Conservation (phyloP, 2,329 filamentous ascomycete genomes). For the Septoria petroselini region DNA sequence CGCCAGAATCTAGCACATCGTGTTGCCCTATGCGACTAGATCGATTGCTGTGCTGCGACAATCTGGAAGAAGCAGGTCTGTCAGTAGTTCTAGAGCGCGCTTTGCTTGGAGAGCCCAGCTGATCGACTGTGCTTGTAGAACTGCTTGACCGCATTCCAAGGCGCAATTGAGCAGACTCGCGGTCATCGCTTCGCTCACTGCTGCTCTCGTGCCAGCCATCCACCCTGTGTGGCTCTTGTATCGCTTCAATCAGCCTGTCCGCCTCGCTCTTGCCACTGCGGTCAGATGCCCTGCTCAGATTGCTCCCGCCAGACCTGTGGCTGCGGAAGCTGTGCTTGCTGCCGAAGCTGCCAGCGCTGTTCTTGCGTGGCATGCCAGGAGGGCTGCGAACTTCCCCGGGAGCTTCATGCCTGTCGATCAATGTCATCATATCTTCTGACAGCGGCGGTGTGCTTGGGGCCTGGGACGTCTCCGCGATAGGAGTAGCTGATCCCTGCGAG, state of each 20-base stretch:
- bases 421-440: constrained; percentile 55
- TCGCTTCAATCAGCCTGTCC: constrained; percentile 68
- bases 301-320: constrained; percentile 40
- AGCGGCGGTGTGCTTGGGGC: constrained; percentile 20
- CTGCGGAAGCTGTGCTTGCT: constrained; percentile 54
- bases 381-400: constrained; percentile 19
- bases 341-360: constrained; percentile 45
- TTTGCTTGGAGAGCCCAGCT: constrained; percentile 16
- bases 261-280: constrained; percentile 59
- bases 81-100: constrained; percentile 28
- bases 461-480: constrained; percentile 20
- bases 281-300: constrained; percentile 30
- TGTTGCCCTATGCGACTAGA: constrained; percentile 44
- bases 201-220: constrained; percentile 31
- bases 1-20: constrained; percentile 41
- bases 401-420: constrained; percentile 53
- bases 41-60: too few species aligned
- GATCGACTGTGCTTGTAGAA: constrained; percentile 12
- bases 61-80: constrained; percentile 9
- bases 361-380: constrained; percentile 31
- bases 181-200: constrained; percentile 20
- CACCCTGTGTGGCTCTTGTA: constrained; percentile 55
- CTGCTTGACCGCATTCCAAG: constrained; percentile 34
- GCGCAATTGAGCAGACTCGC: constrained; percentile 20
- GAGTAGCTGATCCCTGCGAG: constrained; percentile 30